These are phyloP conservation scores for Aquanectria penicillioides DNA, from an alignment of 2,329 filamentous ascomycete species.

Conservation along the genomic window DNA sequence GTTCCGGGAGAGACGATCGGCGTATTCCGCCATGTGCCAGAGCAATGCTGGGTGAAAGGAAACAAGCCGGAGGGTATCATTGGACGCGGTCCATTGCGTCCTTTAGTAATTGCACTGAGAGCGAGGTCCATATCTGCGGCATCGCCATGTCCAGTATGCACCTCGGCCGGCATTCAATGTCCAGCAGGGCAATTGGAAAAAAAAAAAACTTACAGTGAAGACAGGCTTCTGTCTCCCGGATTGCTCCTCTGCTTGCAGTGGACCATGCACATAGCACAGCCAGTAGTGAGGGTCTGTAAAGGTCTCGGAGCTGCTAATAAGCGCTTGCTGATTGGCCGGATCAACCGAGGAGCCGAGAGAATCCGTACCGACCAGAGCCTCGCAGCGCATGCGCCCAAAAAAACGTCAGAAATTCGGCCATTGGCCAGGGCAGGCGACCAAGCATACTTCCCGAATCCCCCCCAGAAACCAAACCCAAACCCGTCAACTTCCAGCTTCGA, in stretches of 20 bases:
- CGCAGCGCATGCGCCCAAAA: conserved; percentile 32
- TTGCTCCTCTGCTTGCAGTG: conserved; percentile 11
- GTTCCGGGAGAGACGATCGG: conserved; percentile 2
- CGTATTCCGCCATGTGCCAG: not conserved
- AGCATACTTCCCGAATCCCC: conserved; percentile 15
- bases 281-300: not conserved
- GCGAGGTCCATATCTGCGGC: too few species aligned
- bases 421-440: conserved; percentile 32
- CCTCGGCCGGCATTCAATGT: conserved; percentile 25
- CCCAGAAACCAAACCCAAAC: conserved; percentile 38
- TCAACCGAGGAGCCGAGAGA: conserved; percentile 49
- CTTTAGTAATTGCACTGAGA: not conserved
- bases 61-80: not conserved
- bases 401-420: conserved; percentile 39
- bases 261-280: not conserved
- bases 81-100: too few species aligned
- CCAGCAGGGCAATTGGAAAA: too few species aligned
- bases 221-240: conserved; percentile 1
- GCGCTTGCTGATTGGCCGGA: conserved; percentile 45
- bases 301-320: conserved; percentile 40
- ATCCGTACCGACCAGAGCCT: conserved; percentile 41
- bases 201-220: too few species aligned
- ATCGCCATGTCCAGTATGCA: too few species aligned
- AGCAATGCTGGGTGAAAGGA: not conserved
- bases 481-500: conserved; percentile 39